These are phyloP conservation scores for Cordyceps farinosa DNA, from an alignment of 2,329 filamentous ascomycete species.

Conservation along the genomic window DNA sequence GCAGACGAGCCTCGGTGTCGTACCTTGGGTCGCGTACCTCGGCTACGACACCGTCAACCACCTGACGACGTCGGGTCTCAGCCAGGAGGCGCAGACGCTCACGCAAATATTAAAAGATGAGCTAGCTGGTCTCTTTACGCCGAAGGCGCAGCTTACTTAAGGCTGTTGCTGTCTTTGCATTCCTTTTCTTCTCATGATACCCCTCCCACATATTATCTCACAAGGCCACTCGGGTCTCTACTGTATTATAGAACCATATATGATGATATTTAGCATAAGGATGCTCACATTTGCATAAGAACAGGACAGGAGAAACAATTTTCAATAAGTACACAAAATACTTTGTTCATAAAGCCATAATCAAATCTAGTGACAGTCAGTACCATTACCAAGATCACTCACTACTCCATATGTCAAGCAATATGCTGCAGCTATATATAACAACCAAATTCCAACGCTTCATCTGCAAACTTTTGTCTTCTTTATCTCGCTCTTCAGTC, in stretches of 20 bases:
- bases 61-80: slow-evolving; percentile 39
- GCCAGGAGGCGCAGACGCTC: slow-evolving; percentile 40
- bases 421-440: background rate
- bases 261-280: slow-evolving; percentile 5
- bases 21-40: slow-evolving; percentile 39
- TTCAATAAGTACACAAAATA: background rate
- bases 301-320: background rate
- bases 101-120: slow-evolving; percentile 36
- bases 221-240: background rate
- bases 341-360: background rate
- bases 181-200: slow-evolving; percentile 11
- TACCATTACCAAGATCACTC: background rate
- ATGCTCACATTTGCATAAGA: slow-evolving; percentile 4
- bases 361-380: background rate
- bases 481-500: slow-evolving; percentile 23
- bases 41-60: slow-evolving; percentile 47
- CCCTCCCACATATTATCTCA: background rate
- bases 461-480: background rate
- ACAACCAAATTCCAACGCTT: background rate
- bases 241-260: slow-evolving; percentile 2
- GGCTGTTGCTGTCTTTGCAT: background rate
- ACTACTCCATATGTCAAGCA: background rate
- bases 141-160: slow-evolving; percentile 21
- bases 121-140: slow-evolving; percentile 30
- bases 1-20: slow-evolving; percentile 30